phyloP scores from a whole-genome alignment of 176 grass and related monocot genomes.

The Bonia amplexicaulis region DNA sequence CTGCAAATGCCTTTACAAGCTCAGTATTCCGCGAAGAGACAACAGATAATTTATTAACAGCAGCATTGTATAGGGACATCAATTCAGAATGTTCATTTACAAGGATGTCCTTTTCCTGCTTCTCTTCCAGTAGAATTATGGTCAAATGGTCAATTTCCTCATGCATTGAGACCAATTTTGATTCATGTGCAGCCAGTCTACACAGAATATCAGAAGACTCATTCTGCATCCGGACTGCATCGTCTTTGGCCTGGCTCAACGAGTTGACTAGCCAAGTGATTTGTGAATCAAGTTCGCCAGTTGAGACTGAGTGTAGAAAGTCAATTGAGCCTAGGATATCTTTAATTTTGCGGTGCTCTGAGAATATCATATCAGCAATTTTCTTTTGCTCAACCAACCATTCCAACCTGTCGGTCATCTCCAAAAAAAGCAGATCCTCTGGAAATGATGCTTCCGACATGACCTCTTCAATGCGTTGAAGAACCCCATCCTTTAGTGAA shows the following conservation, averaged over 20 bases:
- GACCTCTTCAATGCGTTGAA: conserved; percentile 62
- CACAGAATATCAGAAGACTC: conserved; percentile 46
- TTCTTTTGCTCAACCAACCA: conserved; percentile 87
- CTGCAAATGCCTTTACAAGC: conserved; percentile 59
- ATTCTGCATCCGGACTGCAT: conserved; percentile 43
- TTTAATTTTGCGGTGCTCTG: conserved; percentile 70
- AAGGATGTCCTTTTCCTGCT: conserved; percentile 67
- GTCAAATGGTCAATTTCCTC: conserved; percentile 69
- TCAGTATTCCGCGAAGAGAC: conserved; percentile 56
- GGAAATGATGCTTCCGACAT: conserved; percentile 45
- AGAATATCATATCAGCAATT: conserved; percentile 52
- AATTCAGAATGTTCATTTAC: conserved; percentile 73
- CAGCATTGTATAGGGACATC: conserved; percentile 42
- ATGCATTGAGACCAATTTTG: conserved; percentile 54
- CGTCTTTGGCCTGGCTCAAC: conserved; percentile 50
- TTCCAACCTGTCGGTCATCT: conserved; percentile 50
- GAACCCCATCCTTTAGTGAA: conserved; percentile 60
- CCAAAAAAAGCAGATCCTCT: conserved; percentile 65
- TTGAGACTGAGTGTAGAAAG: conserved; percentile 61
- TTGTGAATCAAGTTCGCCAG: conserved; percentile 61
- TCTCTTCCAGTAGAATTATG: conserved; percentile 69
- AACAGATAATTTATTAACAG: conserved; percentile 43
- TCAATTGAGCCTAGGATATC: conserved; percentile 55
- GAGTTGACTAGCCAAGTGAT: conserved; percentile 71
- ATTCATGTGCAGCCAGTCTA: conserved; percentile 46